Evolutionary conservation across 208 protist genomes (phyloP), one percentile per base, ranked within the genome.

Genomic region (Leishmania braziliensis): DNA sequence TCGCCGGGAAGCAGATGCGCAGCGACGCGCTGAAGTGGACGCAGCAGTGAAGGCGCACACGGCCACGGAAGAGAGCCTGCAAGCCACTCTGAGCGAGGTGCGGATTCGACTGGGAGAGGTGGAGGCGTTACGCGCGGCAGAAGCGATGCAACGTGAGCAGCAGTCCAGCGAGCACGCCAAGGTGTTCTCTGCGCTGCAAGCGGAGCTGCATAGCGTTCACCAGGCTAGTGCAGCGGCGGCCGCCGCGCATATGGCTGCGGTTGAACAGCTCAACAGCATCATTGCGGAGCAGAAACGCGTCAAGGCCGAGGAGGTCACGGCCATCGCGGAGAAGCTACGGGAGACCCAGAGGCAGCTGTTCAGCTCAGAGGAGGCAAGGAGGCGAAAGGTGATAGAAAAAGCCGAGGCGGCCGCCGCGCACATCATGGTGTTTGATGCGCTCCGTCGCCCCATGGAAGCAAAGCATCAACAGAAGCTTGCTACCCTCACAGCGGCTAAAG

Each of bases 191-290:
- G 20, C 23, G 4, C 8, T 56, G 70, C 48, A 56, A 56, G 70
- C 20, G 3, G 70, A 75, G 48, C 70, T 75, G 6, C 39, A 16
- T 16, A 3, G 48, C 10, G 20, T 12, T 50, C 70, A 75, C 26
- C 10, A 56, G 26, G 26, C 70, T 9, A 50, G 70, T 36, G 70
- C 48, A 6, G 74, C 23, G 26, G 18, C 54, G 29, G 29, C 74
- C 0, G 74, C 74, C n/a, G 36, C 48, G 78, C 78, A 72, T 16
- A n/a, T 76, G 56, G 63, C 62, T 16, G 69, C 48, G 9, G 46
- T 81, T 36, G n/a, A 69, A 16, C 78, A 86, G 26, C 80, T 89
- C 0, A 77, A 81, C 36, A 75, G 87, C 50, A 77, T 84, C 53
- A 68, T 88, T 60, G 62, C 29, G 12, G 75, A 54, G 46, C 20